These are phyloP conservation scores for Corrigiola litoralis DNA, from an alignment of 179 eudicot genomes.

Conservation along the genomic window DNA sequence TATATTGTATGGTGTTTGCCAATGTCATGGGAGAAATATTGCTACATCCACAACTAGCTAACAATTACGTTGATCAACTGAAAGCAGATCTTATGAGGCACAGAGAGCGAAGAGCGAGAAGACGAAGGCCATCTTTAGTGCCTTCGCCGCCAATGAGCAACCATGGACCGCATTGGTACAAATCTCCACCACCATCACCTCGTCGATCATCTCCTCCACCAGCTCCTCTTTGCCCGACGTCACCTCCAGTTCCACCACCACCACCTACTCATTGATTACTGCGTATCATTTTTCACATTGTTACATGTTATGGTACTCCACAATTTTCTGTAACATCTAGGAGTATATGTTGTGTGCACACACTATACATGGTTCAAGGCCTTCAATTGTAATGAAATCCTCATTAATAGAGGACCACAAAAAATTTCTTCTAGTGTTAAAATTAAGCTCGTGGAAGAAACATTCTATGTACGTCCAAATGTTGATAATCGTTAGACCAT, in stretches of 20 bases:
- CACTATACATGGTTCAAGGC: no score
- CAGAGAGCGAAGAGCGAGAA: conserved; percentile 7
- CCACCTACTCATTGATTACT: no score
- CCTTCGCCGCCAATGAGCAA: conserved; percentile 7
- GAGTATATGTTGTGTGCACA: no score
- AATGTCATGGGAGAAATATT: background rate
- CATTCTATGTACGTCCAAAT: no score
- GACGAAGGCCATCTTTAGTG: conserved; percentile 3
- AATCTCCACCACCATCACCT: conserved; percentile 6
- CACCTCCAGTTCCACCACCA: background rate
- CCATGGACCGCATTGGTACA: conserved; percentile 15
- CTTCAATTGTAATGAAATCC: no score
- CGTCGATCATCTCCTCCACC: background rate
- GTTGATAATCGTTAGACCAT: no score
- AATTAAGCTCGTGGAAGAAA: no score
- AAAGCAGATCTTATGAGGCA: background rate
- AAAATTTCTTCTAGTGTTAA: no score
- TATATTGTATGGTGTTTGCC: background rate
- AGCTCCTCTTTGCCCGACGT: conserved; percentile 4
- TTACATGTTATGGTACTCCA: no score
- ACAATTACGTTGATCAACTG: background rate
- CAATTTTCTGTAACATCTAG: no score
- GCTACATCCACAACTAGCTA: background rate
- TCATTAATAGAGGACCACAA: no score
- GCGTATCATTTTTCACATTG: no score